These are phyloP conservation scores for Lepidium aucheri DNA, from an alignment of 345 rosid species.

Conservation along the genomic window DNA sequence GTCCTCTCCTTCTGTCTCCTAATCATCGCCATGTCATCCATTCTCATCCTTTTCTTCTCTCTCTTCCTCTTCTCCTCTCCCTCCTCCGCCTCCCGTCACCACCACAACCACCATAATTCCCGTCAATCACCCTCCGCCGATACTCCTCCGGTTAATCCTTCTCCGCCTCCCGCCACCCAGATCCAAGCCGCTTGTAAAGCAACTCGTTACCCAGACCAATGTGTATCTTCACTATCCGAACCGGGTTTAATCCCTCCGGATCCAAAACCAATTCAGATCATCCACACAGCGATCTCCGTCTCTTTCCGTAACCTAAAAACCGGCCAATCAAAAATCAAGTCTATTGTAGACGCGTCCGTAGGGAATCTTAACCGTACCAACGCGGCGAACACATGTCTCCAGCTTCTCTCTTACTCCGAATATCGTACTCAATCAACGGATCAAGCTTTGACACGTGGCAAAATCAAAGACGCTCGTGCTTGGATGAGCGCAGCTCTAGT, in stretches of 20 bases:
- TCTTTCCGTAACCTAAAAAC: slow-evolving; percentile 49
- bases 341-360: slow-evolving; percentile 46
- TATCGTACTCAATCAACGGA: slow-evolving; percentile 37
- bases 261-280: slow-evolving; percentile 47
- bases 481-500: slow-evolving; percentile 73
- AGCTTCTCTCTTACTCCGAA: slow-evolving; percentile 45
- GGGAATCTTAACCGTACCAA: slow-evolving; percentile 51
- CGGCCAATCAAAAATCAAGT: slow-evolving; percentile 44
- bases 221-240: slow-evolving; percentile 34
- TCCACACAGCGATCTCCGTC: slow-evolving; percentile 54
- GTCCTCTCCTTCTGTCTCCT: slow-evolving; percentile 1
- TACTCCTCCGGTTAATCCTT: background rate
- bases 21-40: slow-evolving; percentile 27
- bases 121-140: background rate
- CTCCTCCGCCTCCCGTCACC: slow-evolving; percentile 22
- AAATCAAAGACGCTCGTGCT: slow-evolving; percentile 61
- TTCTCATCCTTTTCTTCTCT: slow-evolving; percentile 26
- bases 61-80: slow-evolving; percentile 20
- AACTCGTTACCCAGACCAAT: slow-evolving; percentile 48
- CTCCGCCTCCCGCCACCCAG: slow-evolving; percentile 11
- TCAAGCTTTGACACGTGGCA: slow-evolving; percentile 39
- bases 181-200: slow-evolving; percentile 55
- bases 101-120: background rate
- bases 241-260: slow-evolving; percentile 30
- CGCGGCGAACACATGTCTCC: slow-evolving; percentile 54